These are phyloP conservation scores for Candida railenensis DNA, from an alignment of 805 yeast genomes.

Conservation along the genomic window DNA sequence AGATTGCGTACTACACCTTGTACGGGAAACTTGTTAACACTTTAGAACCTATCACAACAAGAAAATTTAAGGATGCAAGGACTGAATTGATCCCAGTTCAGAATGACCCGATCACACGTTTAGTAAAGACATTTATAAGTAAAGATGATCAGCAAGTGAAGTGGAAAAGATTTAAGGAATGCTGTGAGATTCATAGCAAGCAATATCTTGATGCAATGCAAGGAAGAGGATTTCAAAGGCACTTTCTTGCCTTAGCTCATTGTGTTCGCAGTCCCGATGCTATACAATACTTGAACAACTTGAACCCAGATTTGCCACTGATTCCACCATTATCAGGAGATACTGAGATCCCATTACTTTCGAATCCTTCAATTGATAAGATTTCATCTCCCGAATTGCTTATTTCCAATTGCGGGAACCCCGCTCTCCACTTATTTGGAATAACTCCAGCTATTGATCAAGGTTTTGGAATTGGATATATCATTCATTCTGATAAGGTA, in stretches of 20 bases:
- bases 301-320: slow-evolving; percentile 37
- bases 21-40: slow-evolving; percentile 50
- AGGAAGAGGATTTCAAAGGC: slow-evolving; percentile 74
- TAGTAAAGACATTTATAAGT: slow-evolving; percentile 66
- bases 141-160: slow-evolving; percentile 45
- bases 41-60: slow-evolving; percentile 63
- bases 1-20: slow-evolving; percentile 53
- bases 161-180: slow-evolving; percentile 49
- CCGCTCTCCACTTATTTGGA: slow-evolving; percentile 82
- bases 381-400: slow-evolving; percentile 37
- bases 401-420: slow-evolving; percentile 90
- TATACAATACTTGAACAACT: slow-evolving; percentile 33
- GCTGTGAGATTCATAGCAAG: slow-evolving; percentile 51
- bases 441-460: slow-evolving; percentile 89
- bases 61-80: slow-evolving; percentile 66
- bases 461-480: slow-evolving; percentile 93
- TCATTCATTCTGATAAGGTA: slow-evolving; percentile 76
- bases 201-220: slow-evolving; percentile 51
- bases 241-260: slow-evolving; percentile 62
- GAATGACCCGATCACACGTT: slow-evolving; percentile 46
- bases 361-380: slow-evolving; percentile 32
- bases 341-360: slow-evolving; percentile 24
- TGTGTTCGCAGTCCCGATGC: slow-evolving; percentile 47
- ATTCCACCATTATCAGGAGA: slow-evolving; percentile 14
- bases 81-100: slow-evolving; percentile 70